Evolutionary conservation across 139 green algal genomes (phyloP).

Genomic region (Chlamydomonas sphaeroides): DNA sequence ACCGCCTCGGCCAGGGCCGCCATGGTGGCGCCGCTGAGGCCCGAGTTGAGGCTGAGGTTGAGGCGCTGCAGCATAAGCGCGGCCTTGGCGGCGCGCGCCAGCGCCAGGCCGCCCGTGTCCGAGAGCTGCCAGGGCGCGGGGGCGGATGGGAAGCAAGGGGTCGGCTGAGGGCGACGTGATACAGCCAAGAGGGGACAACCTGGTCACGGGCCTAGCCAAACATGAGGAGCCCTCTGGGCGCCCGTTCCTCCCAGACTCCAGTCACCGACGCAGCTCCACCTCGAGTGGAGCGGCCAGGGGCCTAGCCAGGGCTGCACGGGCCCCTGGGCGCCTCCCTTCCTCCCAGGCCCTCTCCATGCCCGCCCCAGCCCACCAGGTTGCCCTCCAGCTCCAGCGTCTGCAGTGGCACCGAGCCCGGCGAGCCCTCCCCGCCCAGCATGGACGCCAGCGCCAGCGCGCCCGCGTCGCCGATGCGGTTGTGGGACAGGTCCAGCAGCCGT

Average conservation of each 20-base stretch:
- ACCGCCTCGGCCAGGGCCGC: slow-evolving; percentile 54
- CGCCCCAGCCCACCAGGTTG: slow-evolving; percentile 50
- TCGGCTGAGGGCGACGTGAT: neutral
- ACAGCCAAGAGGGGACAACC: too few relatives aligned
- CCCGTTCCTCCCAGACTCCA: too few relatives aligned
- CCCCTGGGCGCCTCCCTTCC: too few relatives aligned
- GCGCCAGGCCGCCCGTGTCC: slow-evolving; percentile 54
- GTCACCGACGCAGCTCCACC: too few relatives aligned
- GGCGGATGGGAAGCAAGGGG: neutral
- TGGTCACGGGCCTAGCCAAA: too few relatives aligned
- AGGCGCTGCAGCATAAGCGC: slow-evolving; percentile 59
- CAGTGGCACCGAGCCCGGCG: slow-evolving; percentile 38
- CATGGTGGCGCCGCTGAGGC: slow-evolving; percentile 43
- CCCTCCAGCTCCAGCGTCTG: slow-evolving; percentile 64
- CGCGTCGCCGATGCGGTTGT: slow-evolving; percentile 61
- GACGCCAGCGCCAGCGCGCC: slow-evolving; percentile 54
- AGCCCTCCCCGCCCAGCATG: slow-evolving; percentile 52
- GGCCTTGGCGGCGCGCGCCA: slow-evolving; percentile 52
- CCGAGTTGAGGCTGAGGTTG: slow-evolving; percentile 60
- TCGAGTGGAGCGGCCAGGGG: too few relatives aligned
- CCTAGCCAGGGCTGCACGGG: too few relatives aligned
- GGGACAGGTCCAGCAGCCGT: slow-evolving; percentile 60
- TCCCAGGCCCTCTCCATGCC: too few relatives aligned
- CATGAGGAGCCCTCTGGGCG: too few relatives aligned
- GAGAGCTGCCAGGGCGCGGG: slow-evolving; percentile 44